phyloP scores from a whole-genome alignment of 768 basidiomycete genomes.

The Floccularia luteovirens region DNA sequence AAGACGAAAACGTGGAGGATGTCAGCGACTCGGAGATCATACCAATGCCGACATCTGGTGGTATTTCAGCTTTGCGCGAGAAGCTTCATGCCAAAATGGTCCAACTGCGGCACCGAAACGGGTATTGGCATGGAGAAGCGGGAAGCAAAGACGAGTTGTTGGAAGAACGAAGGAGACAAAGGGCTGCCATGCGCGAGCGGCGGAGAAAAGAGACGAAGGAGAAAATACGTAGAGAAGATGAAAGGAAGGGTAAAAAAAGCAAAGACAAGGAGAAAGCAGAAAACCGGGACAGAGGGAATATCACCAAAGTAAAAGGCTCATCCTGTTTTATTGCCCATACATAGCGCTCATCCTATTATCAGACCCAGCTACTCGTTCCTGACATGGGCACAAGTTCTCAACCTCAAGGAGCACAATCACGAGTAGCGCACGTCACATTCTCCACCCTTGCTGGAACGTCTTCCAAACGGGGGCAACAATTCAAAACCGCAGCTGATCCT shows the following conservation, averaged over 20 bases:
- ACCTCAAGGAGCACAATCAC: slow-evolving; percentile 25
- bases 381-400: slow-evolving; percentile 27
- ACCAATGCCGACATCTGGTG: slow-evolving; percentile 59
- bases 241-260: slow-evolving; percentile 41
- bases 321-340: slow-evolving; percentile 1
- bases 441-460: slow-evolving; percentile 48
- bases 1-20: slow-evolving; percentile 18
- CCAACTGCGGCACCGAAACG: slow-evolving; percentile 42
- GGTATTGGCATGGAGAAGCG: slow-evolving; percentile 25
- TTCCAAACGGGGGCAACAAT: slow-evolving; percentile 40
- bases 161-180: slow-evolving; percentile 68
- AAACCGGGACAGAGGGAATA: slow-evolving; percentile 30
- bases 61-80: slow-evolving; percentile 57
- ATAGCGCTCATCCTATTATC: slow-evolving; percentile 3
- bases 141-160: slow-evolving; percentile 75
- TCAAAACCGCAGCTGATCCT: slow-evolving; percentile 75
- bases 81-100: slow-evolving; percentile 75
- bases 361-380: slow-evolving; percentile 71
- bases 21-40: slow-evolving; percentile 26
- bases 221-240: slow-evolving; percentile 63
- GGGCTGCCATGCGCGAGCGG: slow-evolving; percentile 79
- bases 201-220: slow-evolving; percentile 83
- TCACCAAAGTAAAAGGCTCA: slow-evolving; percentile 57
- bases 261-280: slow-evolving; percentile 37
- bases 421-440: slow-evolving; percentile 64